Percentiles rank a stretch among this genome's conserved stretches.
These are phyloP conservation scores for Tulasnella sp. DNA, from an alignment of 768 basidiomycete species.

Conservation along the genomic window DNA sequence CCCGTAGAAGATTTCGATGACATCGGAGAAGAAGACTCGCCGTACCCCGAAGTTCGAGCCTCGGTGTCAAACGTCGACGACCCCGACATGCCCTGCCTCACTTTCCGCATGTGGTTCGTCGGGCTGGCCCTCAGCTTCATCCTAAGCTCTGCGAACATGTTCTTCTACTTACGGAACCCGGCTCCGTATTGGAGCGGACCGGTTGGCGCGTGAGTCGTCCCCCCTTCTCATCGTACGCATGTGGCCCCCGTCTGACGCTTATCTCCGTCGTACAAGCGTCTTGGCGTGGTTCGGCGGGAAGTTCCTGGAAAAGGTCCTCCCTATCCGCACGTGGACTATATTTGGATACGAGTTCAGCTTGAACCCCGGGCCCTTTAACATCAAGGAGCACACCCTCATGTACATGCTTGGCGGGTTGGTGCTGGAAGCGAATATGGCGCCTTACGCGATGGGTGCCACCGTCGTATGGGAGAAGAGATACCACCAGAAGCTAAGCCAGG, in stretches of 20 bases:
- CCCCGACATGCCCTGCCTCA: constrained; percentile 95
- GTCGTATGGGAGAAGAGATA: constrained; percentile 77
- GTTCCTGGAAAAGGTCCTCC: constrained; percentile 66
- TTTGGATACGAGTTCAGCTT: constrained; percentile 58
- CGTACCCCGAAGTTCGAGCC: no score
- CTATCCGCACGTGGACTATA: constrained; percentile 47
- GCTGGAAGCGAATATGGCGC: constrained; percentile 20
- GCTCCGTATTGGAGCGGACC: constrained; percentile 75
- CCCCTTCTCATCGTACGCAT: neutral
- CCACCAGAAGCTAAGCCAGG: constrained; percentile 48
- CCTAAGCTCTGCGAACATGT: constrained; percentile 65
- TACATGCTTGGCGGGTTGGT: constrained; percentile 78
- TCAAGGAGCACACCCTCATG: constrained; percentile 90
- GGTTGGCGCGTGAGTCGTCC: constrained; percentile 43
- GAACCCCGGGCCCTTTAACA: constrained; percentile 96
- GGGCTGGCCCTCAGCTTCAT: constrained; percentile 49
- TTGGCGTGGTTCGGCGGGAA: constrained; percentile 87
- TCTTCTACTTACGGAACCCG: constrained; percentile 90
- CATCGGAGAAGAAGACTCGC: no score
- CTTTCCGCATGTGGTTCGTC: constrained; percentile 85
- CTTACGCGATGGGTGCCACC: constrained; percentile 70
- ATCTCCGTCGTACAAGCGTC: constrained; percentile 29
- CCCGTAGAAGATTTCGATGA: no score
- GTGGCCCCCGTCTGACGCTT: neutral
- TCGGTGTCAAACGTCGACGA: no score